Evolutionary conservation across 2,329 filamentous ascomycete genomes (phyloP), one percentile per base, ranked within the genome.

Genomic region (Apiospora sp.): DNA sequence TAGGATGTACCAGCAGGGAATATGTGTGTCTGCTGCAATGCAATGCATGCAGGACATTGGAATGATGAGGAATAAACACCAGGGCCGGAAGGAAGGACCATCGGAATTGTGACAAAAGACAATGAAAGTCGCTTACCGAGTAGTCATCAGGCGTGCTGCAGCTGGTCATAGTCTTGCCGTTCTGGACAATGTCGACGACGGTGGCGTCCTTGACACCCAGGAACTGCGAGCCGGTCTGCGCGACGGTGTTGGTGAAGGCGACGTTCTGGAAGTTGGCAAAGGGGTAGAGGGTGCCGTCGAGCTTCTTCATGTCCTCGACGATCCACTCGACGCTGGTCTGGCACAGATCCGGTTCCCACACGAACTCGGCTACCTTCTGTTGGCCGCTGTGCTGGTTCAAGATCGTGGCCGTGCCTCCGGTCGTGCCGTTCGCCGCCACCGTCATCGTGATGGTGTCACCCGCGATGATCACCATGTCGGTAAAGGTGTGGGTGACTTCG

Each of bases 261-360:
- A 88, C 81, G 8, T 78, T 81, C 58, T 82, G 83, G 74, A 88
- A 88, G 76, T 87, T 79, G 54, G 82, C 84, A 71, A 88, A 81
- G 7, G 83, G 54, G 82, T 84, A 71, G 88, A 81, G 7, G 83
- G 79, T 41, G 8, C 37, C 7, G 88, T 84, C 71, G 85, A 81
- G 24, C 77, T 4, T 79, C 78, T 73, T 84, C 81, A 75, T 86
- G 74, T 88, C 87, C 81, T 91, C 89, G 19, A 91, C 88, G 75
- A 91, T 91, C 89, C 89, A 92, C 78, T 91, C 89, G 14, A 88
- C 89, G 74, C 90, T 90, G 76, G 86, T 85, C 76, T 88, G 83
- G 76, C 86, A 88, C 19, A 91, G 84, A 22, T 76, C 74, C 2
- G 78, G 78, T 69, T 88, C 81, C 70, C 81, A 83, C 54, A 76